Evolutionary conservation across 2,329 filamentous ascomycete species (phyloP).

Genomic region (Botryotinia globosa): DNA sequence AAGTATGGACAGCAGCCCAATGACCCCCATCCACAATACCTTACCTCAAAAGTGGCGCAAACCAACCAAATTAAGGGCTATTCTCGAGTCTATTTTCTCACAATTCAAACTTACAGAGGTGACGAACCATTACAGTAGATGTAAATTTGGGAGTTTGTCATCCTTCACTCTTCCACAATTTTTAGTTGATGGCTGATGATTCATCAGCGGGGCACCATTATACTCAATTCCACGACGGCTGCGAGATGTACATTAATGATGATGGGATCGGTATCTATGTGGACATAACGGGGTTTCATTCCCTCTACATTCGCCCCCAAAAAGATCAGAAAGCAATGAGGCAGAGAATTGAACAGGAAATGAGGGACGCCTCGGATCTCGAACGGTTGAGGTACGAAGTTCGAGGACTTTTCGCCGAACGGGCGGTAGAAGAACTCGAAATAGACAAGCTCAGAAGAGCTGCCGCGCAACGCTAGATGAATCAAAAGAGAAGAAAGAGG

Average conservation of each 20-base stretch:
- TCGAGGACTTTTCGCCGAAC: not conserved
- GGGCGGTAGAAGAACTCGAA: not conserved
- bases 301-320: not conserved
- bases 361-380: not conserved
- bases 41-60: not conserved
- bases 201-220: not conserved
- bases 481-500: not conserved
- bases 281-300: not conserved
- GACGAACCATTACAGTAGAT: not conserved
- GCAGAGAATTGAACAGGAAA: not conserved
- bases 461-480: not conserved
- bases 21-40: not conserved
- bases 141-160: not conserved
- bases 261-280: not conserved
- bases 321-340: not conserved
- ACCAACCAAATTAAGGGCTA: not conserved
- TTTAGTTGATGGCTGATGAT: not conserved
- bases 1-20: not conserved
- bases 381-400: not conserved
- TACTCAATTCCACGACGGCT: not conserved
- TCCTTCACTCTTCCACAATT: not conserved
- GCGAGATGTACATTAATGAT: not conserved
- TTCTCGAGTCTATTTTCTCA: not conserved
- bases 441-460: not conserved
- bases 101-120: not conserved